Base-by-base conservation (phyloP, 306 rosid genomes). In the Rubus idaeus region DNA sequence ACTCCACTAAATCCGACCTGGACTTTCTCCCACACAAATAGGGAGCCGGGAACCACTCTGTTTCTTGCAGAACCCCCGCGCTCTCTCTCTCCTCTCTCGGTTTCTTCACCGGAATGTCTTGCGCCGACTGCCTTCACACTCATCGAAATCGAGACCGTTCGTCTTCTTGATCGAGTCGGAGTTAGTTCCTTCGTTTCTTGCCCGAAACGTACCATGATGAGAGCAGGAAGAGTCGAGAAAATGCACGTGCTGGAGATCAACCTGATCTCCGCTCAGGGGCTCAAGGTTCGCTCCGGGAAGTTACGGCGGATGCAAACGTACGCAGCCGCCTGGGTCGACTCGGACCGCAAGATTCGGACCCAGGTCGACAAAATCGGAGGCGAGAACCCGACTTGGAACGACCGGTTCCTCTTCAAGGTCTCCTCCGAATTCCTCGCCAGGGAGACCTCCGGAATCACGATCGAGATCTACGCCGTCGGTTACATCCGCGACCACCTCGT, bases 191-290 rank as follows among this genome's bases (percentile, higher is more conserved):
- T 74, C 23, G 72, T 10, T 57, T 41, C 82, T 61, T 74, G 77
- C 65, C 50, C 16, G 23, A 57, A 40, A 4, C 26, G 26, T 23
- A 23, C 51, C 35, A 53, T 16, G 74, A 71, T 68, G 75, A 85
- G 70, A 75, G 79, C 75, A 41, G 76, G 14, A 2, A 70, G 73
- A 63, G 57, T 63, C 68, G 77, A 58, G 65, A 26, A 74, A 66
- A 42, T 73, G 76, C 86, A 55, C 68, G 88, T 89, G 71, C 68
- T 95, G 86, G 98, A 95, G 92, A 89, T 95, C 85, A 87, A 88
- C 90, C 88, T 94, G 79, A 92, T 94, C 89, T 94, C 98, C 30
- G 98, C 97, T 5, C 98, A 95, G 69, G 90, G 85, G 17, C 86
- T 95, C 73, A 78, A 89, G 69, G 56, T 79, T 1, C 93, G 90